Evolutionary conservation across 2,329 filamentous ascomycete species (phyloP), one percentile per base, ranked within the genome.

Genomic region (Trichoderma citrinoviride): DNA sequence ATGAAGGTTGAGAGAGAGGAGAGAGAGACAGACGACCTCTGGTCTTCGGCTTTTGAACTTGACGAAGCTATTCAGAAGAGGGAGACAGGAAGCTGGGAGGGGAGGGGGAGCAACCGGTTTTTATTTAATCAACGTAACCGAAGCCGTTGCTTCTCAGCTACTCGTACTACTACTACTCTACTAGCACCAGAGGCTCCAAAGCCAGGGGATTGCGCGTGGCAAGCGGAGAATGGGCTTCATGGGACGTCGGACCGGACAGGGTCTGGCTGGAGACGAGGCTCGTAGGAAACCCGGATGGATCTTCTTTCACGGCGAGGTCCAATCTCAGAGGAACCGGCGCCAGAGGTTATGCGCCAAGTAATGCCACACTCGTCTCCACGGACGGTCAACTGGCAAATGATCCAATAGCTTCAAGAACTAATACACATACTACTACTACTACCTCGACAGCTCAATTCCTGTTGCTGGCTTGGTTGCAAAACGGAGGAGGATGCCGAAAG

Each of bases 171-270:
- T n/a, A n/a, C 29, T 33, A 33, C 7, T n/a, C n/a, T 3, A 8
- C 33, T 37, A 52, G 52, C 17, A 25, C 14, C 33, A 17, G n/a
- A 40, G 29, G 47, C 33, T 43, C 47, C 14, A 52, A 52, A 43
- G 47, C 46, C 57, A 50, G 57, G 57, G 57, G 47, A 52, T 52
- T 61, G 57, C 57, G 57, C 57, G 47, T 61, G 57, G 57, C 46
- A 41, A 61, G 57, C 57, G 57, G 57, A 61, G 57, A 50, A 61
- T n/a, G 14, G 46, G 23, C 52, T 61, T 33, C 7, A 33, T 33
- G 29, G 29, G 29, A 29, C 57, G 44, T 61, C 44, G 33, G 41
- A 52, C 43, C 21, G 37, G 50, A 49, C 64, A 47, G 29, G 55
- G 55, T 27, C 33, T 33, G 19, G 60, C 33, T 37, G 10, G 33